These are phyloP conservation scores for Leptographium lundbergii DNA, from an alignment of 2,329 filamentous ascomycete genomes.

Conservation along the genomic window DNA sequence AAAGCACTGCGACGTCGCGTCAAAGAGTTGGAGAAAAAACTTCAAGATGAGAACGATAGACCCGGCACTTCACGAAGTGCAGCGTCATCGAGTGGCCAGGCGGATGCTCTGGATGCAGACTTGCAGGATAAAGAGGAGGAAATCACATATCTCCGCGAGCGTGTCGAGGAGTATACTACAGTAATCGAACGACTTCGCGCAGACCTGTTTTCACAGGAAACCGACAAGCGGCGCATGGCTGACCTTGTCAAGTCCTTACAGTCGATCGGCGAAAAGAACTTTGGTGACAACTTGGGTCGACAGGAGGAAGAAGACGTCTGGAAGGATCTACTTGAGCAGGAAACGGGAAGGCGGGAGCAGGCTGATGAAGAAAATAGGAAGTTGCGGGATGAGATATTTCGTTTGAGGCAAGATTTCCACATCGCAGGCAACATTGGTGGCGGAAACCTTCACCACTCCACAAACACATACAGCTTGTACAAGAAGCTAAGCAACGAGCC, in stretches of 20 bases:
- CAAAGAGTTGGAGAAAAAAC: constrained; percentile 73
- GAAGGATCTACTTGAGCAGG: constrained; percentile 88
- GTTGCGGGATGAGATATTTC: constrained; percentile 72
- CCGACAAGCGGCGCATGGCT: constrained; percentile 74
- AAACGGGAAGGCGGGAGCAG: constrained; percentile 79
- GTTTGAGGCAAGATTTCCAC: constrained; percentile 49
- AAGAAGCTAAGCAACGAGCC: constrained; percentile 39
- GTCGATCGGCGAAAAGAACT: constrained; percentile 40
- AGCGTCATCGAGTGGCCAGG: constrained; percentile 44
- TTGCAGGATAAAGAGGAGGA: constrained; percentile 70
- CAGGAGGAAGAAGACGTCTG: constrained; percentile 70
- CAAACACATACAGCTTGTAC: constrained; percentile 54
- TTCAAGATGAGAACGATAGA: constrained; percentile 52
- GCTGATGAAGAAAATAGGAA: constrained; percentile 78
- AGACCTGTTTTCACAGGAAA: constrained; percentile 66
- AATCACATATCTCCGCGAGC: constrained; percentile 69
- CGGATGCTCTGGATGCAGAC: constrained; percentile 44
- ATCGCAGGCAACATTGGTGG: constrained; percentile 12
- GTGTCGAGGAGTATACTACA: constrained; percentile 70
- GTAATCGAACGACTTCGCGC: constrained; percentile 73
- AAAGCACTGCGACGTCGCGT: constrained; percentile 69
- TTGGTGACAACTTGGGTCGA: constrained; percentile 29
- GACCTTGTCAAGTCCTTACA: constrained; percentile 58
- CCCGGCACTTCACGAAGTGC: constrained; percentile 46
- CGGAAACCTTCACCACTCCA: constrained; percentile 39